Percentiles rank a stretch among this genome's conserved stretches.
Conservation (phyloP, 495 filamentous ascomycete genomes). For the Tetracladium marchalianum region DNA sequence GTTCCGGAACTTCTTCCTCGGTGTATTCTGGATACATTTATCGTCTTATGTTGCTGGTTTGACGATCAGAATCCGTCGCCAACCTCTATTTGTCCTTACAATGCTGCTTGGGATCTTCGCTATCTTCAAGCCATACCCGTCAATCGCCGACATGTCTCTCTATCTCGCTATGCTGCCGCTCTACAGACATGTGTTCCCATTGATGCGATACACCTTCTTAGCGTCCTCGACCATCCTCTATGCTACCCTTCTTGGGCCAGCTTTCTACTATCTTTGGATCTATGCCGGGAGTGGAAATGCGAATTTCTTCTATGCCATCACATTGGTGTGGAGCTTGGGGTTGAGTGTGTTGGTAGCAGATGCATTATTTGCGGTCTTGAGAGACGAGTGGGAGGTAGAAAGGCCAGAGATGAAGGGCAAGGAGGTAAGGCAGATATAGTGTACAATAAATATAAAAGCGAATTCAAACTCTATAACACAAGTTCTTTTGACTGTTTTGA, state of each 20-base stretch:
- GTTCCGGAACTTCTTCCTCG: slow-evolving; percentile 93
- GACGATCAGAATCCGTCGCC: slow-evolving; percentile 64
- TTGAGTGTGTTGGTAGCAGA: slow-evolving; percentile 72
- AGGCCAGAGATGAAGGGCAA: slow-evolving; percentile 81
- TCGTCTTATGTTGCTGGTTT: slow-evolving; percentile 78
- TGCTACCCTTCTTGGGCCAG: slow-evolving; percentile 77
- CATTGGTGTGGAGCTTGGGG: slow-evolving; percentile 90
- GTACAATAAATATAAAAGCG: background rate
- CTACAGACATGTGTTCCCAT: slow-evolving; percentile 88
- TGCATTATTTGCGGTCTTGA: slow-evolving; percentile 71
- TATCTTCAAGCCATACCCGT: slow-evolving; percentile 94
- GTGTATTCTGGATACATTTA: slow-evolving; percentile 94
- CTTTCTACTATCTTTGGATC: slow-evolving; percentile 97
- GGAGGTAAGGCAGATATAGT: slow-evolving; percentile 74
- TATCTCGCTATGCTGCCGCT: slow-evolving; percentile 76
- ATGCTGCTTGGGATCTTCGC: slow-evolving; percentile 78
- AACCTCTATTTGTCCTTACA: slow-evolving; percentile 77
- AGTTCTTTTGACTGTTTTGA: too few species aligned
- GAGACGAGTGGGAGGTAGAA: slow-evolving; percentile 93
- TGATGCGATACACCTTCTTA: slow-evolving; percentile 92
- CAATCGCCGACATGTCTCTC: slow-evolving; percentile 74
- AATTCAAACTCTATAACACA: background rate
- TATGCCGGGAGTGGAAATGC: slow-evolving; percentile 97
- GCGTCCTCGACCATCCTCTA: slow-evolving; percentile 74
- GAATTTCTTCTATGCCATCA: slow-evolving; percentile 99